Evolutionary conservation across 2,329 filamentous ascomycete species (phyloP), one percentile per base, ranked within the genome.

Genomic region (Penicillium hordei): DNA sequence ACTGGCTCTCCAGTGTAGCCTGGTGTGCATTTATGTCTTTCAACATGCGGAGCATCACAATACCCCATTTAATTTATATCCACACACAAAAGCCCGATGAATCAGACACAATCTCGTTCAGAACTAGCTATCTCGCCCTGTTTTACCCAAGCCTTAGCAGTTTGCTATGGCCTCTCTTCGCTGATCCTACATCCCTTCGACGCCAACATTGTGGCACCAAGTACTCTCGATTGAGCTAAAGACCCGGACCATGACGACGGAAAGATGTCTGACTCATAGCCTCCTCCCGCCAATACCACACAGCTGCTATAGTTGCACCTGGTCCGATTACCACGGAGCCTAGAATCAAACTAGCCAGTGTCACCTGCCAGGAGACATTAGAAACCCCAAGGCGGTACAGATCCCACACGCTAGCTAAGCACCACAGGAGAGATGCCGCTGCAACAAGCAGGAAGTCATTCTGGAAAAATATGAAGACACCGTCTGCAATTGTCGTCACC

Each of bases 201-300:
- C 3, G 1, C 45, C 45, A 21, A 36, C 4, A 13, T n/a, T 12
- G 1, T 21, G n/a, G 9, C 21, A 25, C 6, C 21, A 48, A 34
- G 5, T 23, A 25, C 19, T 25, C 19, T 33, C 9, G 3, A 5
- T 6, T 38, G 38, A 53, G 12, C 8, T 31, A n/a, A 36, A 46
- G 5, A 13, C 29, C 34, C 13, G 21, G 45, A 23, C 39, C 38
- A 43, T 44, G 46, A 0, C 48, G 53, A 21, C 8, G 27, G 21
- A 57, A 57, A 29, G 17, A 29, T 19, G 43, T 58, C 23, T 48
- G 59, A 40, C 55, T 61, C 42, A 60, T 46, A 13, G 40, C 43
- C 3, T 58, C 43, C 48, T 70, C 68, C 29, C 62, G 52, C 65
- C 61, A 69, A 39, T 61, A 65, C 63, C 66, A 70, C 33, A 67